Conservation (phyloP, 1,139 yeast genomes). For the Geotrichum histeridarum region DNA sequence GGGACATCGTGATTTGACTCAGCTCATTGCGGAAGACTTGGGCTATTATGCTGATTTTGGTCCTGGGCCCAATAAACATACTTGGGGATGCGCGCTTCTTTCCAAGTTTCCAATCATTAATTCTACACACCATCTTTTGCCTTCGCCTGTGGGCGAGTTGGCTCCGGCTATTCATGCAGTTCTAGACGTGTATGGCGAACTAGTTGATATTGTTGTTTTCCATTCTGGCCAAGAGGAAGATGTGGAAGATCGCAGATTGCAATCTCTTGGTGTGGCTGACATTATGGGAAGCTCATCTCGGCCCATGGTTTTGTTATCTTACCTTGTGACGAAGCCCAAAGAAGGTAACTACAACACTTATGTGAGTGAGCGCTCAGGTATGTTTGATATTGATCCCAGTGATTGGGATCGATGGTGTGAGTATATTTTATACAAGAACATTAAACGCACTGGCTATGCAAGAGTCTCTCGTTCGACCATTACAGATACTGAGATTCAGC, state of each 20-base stretch:
- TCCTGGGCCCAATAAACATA: constrained; percentile 96
- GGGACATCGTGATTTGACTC: constrained; percentile 93
- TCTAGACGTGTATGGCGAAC: constrained; percentile 78
- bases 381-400: constrained; percentile 87
- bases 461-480: constrained; percentile 89
- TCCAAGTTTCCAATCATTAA: constrained; percentile 90
- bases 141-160: constrained; percentile 94
- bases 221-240: constrained; percentile 98
- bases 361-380: constrained; percentile 75
- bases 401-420: constrained; percentile 99
- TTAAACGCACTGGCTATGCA: constrained; percentile 88
- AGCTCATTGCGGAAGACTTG: constrained; percentile 83
- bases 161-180: constrained; percentile 99
- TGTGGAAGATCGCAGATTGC: constrained; percentile 84
- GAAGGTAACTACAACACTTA: constrained; percentile 89
- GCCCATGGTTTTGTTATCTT: constrained; percentile 80
- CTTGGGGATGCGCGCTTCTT: constrained; percentile 93
- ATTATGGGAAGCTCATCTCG: constrained; percentile 74
- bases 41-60: constrained; percentile 96
- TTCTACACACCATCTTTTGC: constrained; percentile 85
- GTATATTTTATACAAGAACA: constrained; percentile 79
- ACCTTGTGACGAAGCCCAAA: constrained; percentile 79
- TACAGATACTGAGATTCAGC: constrained; percentile 94
- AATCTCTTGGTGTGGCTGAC: constrained; percentile 67
- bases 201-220: constrained; percentile 88